Percentiles rank a stretch among this genome's conserved stretches.
These are phyloP conservation scores for Myochromella boudieri DNA, from an alignment of 768 basidiomycete genomes.

Conservation along the genomic window DNA sequence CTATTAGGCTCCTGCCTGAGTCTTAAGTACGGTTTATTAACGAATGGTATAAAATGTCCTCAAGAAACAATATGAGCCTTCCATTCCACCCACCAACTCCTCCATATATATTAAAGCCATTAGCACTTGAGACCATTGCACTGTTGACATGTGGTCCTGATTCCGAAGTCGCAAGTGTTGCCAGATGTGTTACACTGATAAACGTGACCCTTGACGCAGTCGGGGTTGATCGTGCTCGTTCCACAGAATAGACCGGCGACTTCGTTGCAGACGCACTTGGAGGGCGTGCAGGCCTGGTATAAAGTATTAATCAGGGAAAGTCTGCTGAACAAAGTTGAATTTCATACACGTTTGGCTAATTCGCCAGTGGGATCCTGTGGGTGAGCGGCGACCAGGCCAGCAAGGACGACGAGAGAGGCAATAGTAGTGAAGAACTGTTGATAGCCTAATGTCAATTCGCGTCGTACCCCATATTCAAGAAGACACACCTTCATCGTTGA, in stretches of 20 bases:
- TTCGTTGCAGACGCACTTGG: constrained; percentile 11
- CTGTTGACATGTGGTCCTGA: constrained; percentile 12
- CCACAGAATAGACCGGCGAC: constrained; percentile 19
- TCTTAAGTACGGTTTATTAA: too few species aligned
- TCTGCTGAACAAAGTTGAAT: background rate
- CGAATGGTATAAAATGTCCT: too few species aligned
- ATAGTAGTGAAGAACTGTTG: constrained; percentile 12
- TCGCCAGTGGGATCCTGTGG: constrained; percentile 1
- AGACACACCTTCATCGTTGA: constrained; percentile 9
- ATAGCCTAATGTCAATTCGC: background rate
- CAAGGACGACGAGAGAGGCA: constrained; percentile 12
- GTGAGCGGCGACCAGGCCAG: constrained; percentile 14
- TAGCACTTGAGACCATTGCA: constrained; percentile 17
- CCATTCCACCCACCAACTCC: too few species aligned
- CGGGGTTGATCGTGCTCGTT: constrained; percentile 14
- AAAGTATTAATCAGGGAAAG: background rate
- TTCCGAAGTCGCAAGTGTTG: constrained; percentile 15
- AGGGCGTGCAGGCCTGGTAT: constrained; percentile 13
- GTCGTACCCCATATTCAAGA: background rate
- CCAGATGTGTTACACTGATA: constrained; percentile 18
- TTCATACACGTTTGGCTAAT: constrained; percentile 12
- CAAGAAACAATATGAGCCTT: too few species aligned
- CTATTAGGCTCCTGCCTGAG: too few species aligned
- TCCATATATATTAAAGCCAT: too few species aligned
- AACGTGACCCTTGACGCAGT: constrained; percentile 18